Evolutionary conservation across 345 rosid species (phyloP).

Genomic region (Fremontodendron californicum): DNA sequence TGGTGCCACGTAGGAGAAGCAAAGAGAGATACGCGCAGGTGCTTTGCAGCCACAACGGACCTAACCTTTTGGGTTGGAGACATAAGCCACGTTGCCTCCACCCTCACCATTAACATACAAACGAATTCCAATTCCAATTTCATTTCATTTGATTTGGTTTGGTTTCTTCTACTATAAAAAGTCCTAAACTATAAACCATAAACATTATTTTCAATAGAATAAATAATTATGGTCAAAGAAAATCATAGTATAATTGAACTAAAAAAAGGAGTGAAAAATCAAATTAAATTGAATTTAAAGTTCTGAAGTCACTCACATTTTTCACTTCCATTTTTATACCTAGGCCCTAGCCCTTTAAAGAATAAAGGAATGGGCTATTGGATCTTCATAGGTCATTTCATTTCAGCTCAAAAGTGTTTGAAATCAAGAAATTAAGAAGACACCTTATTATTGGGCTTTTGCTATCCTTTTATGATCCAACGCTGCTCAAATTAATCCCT

Average conservation of each 20-base stretch:
- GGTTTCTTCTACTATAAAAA: not conserved
- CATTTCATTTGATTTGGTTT: no score
- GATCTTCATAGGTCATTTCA: not conserved
- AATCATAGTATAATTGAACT: no score
- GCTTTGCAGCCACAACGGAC: constrained; percentile 1
- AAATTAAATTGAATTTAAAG: no score
- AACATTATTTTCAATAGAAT: no score
- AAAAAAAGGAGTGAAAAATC: no score
- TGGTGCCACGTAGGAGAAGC: constrained; percentile 4
- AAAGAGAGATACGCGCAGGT: not conserved
- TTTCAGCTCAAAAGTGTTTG: not conserved
- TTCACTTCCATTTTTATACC: no score
- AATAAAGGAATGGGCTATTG: not conserved
- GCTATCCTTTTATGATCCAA: not conserved
- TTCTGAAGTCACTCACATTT: no score
- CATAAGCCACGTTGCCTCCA: constrained; percentile 2
- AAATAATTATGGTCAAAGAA: no score
- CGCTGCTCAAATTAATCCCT: not conserved
- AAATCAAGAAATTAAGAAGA: not conserved
- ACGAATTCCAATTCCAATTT: not conserved
- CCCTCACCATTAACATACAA: constrained; percentile 3
- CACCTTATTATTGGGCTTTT: not conserved
- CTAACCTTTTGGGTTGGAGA: constrained; percentile 3
- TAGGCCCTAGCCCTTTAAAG: no score
- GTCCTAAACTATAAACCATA: no score